phyloP scores from a whole-genome alignment of 176 grass and related monocot species.

The Cocos nucifera region DNA sequence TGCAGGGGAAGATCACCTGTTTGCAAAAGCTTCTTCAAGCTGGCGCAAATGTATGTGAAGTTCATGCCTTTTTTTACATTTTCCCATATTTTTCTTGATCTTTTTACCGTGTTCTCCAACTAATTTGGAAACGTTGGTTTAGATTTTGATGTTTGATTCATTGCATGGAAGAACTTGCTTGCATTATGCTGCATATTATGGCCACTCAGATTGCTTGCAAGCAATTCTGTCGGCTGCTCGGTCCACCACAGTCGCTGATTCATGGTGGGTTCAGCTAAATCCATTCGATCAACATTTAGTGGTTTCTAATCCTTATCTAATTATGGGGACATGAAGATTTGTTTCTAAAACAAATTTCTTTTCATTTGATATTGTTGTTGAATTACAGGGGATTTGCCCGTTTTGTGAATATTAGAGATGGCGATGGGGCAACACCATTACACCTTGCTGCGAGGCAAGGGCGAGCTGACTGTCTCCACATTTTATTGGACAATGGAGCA shows the following conservation, averaged over 20 bases:
- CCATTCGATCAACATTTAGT: too few relatives aligned
- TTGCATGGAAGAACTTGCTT: conserved; percentile 11
- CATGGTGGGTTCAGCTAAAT: neutral
- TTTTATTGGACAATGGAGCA: conserved; percentile 9
- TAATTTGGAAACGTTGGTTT: too few relatives aligned
- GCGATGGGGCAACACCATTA: conserved; percentile 1
- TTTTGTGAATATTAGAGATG: conserved; percentile 20
- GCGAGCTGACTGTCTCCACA: conserved; percentile 5
- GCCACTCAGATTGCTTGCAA: conserved; percentile 9
- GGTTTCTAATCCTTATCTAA: too few relatives aligned
- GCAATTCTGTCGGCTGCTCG: conserved; percentile 9
- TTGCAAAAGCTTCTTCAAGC: conserved; percentile 14
- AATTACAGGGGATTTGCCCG: conserved; percentile 13
- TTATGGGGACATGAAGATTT: too few relatives aligned
- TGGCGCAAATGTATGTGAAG: conserved; percentile 9
- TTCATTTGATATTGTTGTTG: neutral
- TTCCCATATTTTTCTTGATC: neutral
- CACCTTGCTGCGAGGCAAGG: conserved; percentile 16
- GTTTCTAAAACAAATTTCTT: too few relatives aligned
- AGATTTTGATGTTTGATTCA: conserved; percentile 21
- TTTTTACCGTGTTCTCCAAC: neutral
- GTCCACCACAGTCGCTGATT: conserved; percentile 12
- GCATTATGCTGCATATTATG: conserved; percentile 15
- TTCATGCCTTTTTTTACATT: neutral
- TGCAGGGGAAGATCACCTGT: conserved; percentile 9